Conservation (phyloP, 2,329 filamentous ascomycete species). For the Nemania diffusa region DNA sequence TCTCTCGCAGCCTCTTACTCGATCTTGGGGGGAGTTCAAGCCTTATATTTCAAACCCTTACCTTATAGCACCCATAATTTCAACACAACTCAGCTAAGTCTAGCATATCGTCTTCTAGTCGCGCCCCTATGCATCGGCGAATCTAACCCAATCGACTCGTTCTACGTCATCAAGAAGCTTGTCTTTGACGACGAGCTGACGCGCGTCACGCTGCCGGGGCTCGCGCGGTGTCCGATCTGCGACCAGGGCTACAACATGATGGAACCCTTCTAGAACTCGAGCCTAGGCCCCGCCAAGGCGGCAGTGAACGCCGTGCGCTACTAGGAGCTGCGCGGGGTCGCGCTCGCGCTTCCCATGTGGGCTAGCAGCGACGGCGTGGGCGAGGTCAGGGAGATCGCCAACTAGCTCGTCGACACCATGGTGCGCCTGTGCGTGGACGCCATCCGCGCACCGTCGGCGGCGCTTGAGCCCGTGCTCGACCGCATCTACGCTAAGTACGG, state of each 20-base stretch:
- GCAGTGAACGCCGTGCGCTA: slow-evolving; percentile 35
- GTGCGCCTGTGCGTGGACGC: slow-evolving; percentile 29
- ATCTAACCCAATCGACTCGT: slow-evolving; percentile 33
- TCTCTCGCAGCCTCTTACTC: neutral
- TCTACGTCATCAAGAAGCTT: slow-evolving; percentile 35
- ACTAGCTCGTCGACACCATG: slow-evolving; percentile 35
- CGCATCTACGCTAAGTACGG: slow-evolving; percentile 33
- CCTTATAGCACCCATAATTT: neutral
- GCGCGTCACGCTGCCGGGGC: slow-evolving; percentile 27
- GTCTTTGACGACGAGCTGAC: slow-evolving; percentile 22
- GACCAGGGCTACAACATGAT: slow-evolving; percentile 37
- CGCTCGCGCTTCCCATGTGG: slow-evolving; percentile 39
- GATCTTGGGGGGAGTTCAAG: neutral
- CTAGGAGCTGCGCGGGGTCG: slow-evolving; percentile 37
- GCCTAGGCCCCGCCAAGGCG: slow-evolving; percentile 29
- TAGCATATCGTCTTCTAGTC: slow-evolving; percentile 19
- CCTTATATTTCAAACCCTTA: neutral
- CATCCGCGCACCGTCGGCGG: slow-evolving; percentile 26
- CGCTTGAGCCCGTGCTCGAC: slow-evolving; percentile 30
- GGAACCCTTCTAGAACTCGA: slow-evolving; percentile 33
- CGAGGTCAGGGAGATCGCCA: slow-evolving; percentile 34
- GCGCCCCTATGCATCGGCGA: slow-evolving; percentile 29
- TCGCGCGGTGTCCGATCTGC: slow-evolving; percentile 30
- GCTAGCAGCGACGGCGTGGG: slow-evolving; percentile 29
- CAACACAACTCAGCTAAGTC: neutral